Conservation (phyloP, 169 alveolate species). For the Plasmodium malariae region DNA sequence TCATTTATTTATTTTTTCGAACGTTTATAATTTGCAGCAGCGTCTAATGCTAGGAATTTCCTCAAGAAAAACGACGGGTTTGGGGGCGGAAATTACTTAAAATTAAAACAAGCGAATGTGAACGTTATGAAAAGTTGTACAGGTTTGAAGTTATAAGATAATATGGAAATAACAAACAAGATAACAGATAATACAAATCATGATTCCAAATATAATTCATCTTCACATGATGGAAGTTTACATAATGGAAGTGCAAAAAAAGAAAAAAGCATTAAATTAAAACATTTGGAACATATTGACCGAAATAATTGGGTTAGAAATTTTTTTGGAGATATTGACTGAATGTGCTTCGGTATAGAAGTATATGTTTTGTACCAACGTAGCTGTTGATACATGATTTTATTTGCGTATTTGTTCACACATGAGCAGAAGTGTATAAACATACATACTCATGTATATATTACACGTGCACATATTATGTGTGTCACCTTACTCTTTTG, state of each 20-base stretch:
- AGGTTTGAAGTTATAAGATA: neutral
- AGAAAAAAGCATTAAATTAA: neutral
- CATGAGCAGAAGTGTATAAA: too few species aligned
- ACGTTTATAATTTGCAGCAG: neutral
- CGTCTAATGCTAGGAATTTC: neutral
- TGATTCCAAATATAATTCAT: slow-evolving; percentile 3
- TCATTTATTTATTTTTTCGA: neutral
- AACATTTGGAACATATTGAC: slow-evolving; percentile 34
- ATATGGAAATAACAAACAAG: neutral
- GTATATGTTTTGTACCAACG: neutral
- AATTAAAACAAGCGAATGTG: neutral
- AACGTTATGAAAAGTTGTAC: neutral
- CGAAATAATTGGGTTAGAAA: slow-evolving; percentile 56
- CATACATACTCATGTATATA: neutral
- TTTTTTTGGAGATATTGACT: slow-evolving; percentile 51
- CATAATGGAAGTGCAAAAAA: neutral
- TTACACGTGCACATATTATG: neutral
- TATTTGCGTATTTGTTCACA: too few species aligned
- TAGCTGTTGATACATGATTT: too few species aligned
- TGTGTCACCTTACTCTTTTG: neutral
- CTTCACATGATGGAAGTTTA: too few species aligned
- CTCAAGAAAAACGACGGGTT: slow-evolving; percentile 38
- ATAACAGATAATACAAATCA: too few species aligned
- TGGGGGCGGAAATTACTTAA: slow-evolving; percentile 69
- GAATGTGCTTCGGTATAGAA: neutral